A percentile compares a stretch with the other conserved stretches of the same genome.
phyloP scores from a whole-genome alignment of 2,329 filamentous ascomycete species.

The Fonsecaea nubica region DNA sequence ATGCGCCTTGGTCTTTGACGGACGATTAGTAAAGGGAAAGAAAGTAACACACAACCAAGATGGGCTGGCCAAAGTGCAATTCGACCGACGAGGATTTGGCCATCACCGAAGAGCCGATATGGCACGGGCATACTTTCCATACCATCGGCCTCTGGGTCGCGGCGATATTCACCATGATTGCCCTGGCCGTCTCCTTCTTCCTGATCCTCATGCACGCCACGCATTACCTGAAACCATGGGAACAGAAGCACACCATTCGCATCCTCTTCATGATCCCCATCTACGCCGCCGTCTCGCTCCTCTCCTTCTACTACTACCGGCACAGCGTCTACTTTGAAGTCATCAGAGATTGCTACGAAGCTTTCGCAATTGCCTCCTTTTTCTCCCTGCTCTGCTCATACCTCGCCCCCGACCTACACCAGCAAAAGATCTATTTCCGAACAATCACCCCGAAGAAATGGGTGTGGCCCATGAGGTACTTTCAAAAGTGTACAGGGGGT shows the following conservation, averaged over 20 bases:
- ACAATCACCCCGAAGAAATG: conserved; percentile 71
- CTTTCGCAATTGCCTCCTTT: conserved; percentile 86
- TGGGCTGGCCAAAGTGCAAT: conserved; percentile 59
- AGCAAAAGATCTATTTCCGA: conserved; percentile 82
- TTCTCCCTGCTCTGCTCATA: conserved; percentile 84
- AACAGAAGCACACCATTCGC: conserved; percentile 76
- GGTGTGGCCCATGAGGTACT: conserved; percentile 75
- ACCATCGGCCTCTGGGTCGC: conserved; percentile 61
- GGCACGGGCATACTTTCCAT: conserved; percentile 63
- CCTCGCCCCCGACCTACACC: conserved; percentile 75
- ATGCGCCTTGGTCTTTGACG: conserved; percentile 13
- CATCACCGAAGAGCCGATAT: conserved; percentile 56
- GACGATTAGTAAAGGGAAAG: not conserved
- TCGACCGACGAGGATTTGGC: conserved; percentile 55
- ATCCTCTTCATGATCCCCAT: conserved; percentile 88
- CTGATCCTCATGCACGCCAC: conserved; percentile 64
- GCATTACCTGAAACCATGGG: conserved; percentile 65
- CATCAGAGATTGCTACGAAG: conserved; percentile 84
- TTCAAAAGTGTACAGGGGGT: conserved; percentile 73
- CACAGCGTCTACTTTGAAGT: conserved; percentile 82
- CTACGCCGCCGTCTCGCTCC: conserved; percentile 75
- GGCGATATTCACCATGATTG: conserved; percentile 60
- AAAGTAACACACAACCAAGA: conserved; percentile 25
- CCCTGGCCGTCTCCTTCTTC: conserved; percentile 58
- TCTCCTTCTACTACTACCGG: conserved; percentile 75